Evolutionary conservation across 768 basidiomycete species (phyloP), one percentile per base, ranked within the genome.

Genomic region (Flagelloscypha sp.): DNA sequence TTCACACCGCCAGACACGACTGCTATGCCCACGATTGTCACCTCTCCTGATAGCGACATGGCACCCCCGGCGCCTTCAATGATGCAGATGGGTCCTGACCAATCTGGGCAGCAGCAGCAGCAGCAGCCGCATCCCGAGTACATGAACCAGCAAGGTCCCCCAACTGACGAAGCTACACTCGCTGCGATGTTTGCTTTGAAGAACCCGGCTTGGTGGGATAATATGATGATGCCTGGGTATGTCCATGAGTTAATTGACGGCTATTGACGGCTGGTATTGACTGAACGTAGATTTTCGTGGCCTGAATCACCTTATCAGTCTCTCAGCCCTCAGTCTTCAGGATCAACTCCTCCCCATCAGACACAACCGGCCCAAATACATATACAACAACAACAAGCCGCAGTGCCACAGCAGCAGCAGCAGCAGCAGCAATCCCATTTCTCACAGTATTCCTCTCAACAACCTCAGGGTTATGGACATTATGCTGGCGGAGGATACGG

Each of bases 201-300:
- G 42, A 82, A 78, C 33, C 76, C 76, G 2, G 67, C 60, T 6
- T 87, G 76, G 72, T 85, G 81, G 83, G 57, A 68, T 28, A 81
- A 72, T 32, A 79, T 84, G 76, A 81, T 86, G 83, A 83, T 87
- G 80, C 84, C 84, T 24, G 84, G 84, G 79, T 81, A 32, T 17
- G 59, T 47, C 33, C 28, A 30, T 23, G 20, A n/a, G n/a, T n/a
- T n/a, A n/a, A n/a, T n/a, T n/a, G 35, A 37, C 11, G 23, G 19
- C 12, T 33, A 33, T 33, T 19, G 19, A 33, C 4, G 8, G 2
- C 32, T 16, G 13, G 21, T 24, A 8, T 31, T 28, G 11, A 24
- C 13, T 22, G 27, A 7, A 19, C 9, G 34, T 24, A 57, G 56
- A 18, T 57, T 57, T 32, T 58, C 56, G 3, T 57, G 56, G 56